Conservation (phyloP, 163 green algal genomes). For the Chlorella variabilis region DNA sequence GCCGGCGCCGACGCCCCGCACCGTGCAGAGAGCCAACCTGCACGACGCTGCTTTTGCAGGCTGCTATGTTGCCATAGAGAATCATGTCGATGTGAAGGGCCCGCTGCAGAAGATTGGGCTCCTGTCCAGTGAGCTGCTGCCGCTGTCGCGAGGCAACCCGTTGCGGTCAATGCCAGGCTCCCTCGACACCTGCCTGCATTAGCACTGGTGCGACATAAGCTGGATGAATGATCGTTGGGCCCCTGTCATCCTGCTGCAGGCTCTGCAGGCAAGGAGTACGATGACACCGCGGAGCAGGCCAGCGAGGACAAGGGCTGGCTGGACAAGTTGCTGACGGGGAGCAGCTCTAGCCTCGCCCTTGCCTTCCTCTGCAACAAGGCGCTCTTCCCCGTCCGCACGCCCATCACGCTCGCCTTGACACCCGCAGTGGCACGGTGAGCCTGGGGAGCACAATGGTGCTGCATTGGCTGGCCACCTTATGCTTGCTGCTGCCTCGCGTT, state of each 20-base stretch:
- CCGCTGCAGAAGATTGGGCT: slow-evolving; percentile 55
- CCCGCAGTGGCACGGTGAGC: slow-evolving; percentile 58
- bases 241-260: neutral
- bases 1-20: too few species aligned
- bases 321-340: slow-evolving; percentile 42
- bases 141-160: neutral
- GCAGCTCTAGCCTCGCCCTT: slow-evolving; percentile 59
- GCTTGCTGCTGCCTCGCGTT: too few species aligned
- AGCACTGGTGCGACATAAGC: too few species aligned
- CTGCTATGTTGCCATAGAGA: slow-evolving; percentile 64
- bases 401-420: slow-evolving; percentile 66
- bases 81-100: slow-evolving; percentile 49
- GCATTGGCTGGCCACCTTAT: too few species aligned
- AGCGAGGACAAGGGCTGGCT: slow-evolving; percentile 48
- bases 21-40: too few species aligned
- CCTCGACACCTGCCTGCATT: too few species aligned
- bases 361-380: slow-evolving; percentile 76
- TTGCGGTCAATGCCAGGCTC: too few species aligned
- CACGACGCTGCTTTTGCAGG: too few species aligned
- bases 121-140: slow-evolving; percentile 41
- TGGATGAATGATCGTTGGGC: too few species aligned
- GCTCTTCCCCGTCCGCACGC: slow-evolving; percentile 62
- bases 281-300: slow-evolving; percentile 27
- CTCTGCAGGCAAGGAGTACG: slow-evolving; percentile 45
- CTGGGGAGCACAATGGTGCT: too few species aligned